Conservation (phyloP, 129 eudicot genomes). For the Apium graveolens region DNA sequence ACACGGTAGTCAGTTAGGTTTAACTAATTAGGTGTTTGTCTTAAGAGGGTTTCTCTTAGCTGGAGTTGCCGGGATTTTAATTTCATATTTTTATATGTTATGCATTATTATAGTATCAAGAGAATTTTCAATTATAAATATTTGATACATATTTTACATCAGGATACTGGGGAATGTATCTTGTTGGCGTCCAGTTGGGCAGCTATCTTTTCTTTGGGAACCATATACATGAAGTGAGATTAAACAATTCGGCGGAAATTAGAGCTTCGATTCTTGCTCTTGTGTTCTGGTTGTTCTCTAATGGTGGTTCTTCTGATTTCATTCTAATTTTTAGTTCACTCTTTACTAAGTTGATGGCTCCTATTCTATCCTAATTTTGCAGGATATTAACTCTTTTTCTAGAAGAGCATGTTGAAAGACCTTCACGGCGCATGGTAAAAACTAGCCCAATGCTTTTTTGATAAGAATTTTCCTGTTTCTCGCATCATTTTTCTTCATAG, state of each 20-base stretch:
- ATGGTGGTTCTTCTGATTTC: not conserved
- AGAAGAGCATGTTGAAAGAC: conserved; percentile 60
- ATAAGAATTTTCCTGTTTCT: not conserved
- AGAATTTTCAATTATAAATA: not conserved
- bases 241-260: conserved; percentile 35
- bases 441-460: not conserved
- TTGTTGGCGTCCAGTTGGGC: conserved; percentile 74
- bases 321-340: not conserved
- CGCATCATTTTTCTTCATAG: not conserved
- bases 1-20: not conserved
- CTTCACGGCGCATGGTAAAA: conserved; percentile 83
- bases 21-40: not conserved
- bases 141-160: not conserved
- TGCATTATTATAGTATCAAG: not conserved
- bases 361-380: conserved; percentile 1
- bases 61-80: not conserved
- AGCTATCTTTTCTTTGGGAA: conserved; percentile 58
- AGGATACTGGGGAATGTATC: conserved; percentile 97
- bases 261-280: conserved; percentile 56
- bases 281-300: conserved; percentile 56
- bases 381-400: conserved; percentile 68
- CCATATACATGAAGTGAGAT: conserved; percentile 13
- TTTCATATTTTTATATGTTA: not conserved
- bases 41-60: not conserved
- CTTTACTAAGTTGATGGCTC: not conserved